Evolutionary conservation across 345 rosid genomes (phyloP), one percentile per base, ranked within the genome.

Genomic region (Gossypium sturtianum): DNA sequence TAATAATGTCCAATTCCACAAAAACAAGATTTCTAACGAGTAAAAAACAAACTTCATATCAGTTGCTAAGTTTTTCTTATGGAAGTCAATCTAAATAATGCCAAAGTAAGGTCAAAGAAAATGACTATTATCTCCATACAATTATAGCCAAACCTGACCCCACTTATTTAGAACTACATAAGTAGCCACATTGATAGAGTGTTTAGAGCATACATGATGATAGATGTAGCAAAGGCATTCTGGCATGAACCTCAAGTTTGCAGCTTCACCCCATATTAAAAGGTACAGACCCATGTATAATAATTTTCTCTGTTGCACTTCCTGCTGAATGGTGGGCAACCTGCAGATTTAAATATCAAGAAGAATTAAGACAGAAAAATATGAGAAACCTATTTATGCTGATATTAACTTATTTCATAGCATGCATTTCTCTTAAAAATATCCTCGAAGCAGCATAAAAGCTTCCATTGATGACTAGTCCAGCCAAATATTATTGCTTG

Each of bases 221-320:
- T 96, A 93, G 75, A 96, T 93, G 79, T 93, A 96, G 87, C 98
- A 96, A 75, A 96, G 89, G 83, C 99, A 96, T 84, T 96, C 99
- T 12, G 99, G 99, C 98, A 96, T 93, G 86, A 91, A 96, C 86
- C 98, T 90, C 84, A 93, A 84, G 84, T 96, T 96, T 10, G 99
- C 98, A 76, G 99, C 97, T 84, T 96, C 99, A 62, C 99, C 99
- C 99, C 99, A 96, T 69, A 96, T 96, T 74, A 96, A 85, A 81
- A 96, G 98, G 85, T 90, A 96, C 38, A 96, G 82, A 75, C 92
- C 97, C 98, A 96, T 93, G 82, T 96, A 96, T n/a, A 96, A 79
- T 79, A 96, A 83, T 76, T 93, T 96, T 27, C 99, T 90, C 74
- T 96, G 99, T 80, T 96, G 99, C 87, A 96, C 93, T 81, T 96